Percentiles rank a stretch among this genome's conserved stretches.
Conservation (phyloP, 805 yeast genomes). For the Lipomyces kockii region DNA sequence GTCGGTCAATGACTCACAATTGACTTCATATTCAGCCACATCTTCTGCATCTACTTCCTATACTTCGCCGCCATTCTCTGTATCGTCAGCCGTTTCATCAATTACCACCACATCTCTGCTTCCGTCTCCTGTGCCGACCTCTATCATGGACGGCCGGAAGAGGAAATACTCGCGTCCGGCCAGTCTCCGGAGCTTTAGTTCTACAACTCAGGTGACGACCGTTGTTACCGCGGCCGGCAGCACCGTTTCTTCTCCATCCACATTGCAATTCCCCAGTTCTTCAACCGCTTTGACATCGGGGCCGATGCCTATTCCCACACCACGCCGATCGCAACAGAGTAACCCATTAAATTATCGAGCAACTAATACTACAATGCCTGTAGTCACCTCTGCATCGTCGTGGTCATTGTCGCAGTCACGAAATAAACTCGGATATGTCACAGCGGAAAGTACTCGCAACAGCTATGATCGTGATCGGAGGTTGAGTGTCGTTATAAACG, state of each 20-base stretch:
- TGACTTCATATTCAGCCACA: conserved; percentile 12
- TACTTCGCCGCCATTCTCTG: too few relatives aligned
- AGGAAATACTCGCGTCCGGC: conserved; percentile 28
- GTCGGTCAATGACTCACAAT: conserved; percentile 8
- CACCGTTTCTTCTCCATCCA: conserved; percentile 22
- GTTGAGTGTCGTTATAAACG: conserved; percentile 29
- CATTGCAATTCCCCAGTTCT: conserved; percentile 12
- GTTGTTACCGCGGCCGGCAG: conserved; percentile 32
- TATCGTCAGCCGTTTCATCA: neutral
- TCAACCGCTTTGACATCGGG: conserved; percentile 3
- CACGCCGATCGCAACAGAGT: conserved; percentile 4
- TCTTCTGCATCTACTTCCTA: conserved; percentile 10
- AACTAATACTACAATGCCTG: conserved; percentile 14
- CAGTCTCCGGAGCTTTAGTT: conserved; percentile 29
- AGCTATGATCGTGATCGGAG: conserved; percentile 6
- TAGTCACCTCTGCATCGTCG: conserved; percentile 1
- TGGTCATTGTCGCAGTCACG: conserved; percentile 20
- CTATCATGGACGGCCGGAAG: neutral
- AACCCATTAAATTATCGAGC: conserved; percentile 14
- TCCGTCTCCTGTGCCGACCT: neutral
- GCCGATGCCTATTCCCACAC: conserved; percentile 23
- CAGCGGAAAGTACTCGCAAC: conserved; percentile 1
- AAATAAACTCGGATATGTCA: conserved; percentile 8
- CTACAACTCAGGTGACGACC: conserved; percentile 30
- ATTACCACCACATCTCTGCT: neutral